Evolutionary conservation across 257 asterid genomes (phyloP).

Genomic region (Nicotiana obtusifolia): DNA sequence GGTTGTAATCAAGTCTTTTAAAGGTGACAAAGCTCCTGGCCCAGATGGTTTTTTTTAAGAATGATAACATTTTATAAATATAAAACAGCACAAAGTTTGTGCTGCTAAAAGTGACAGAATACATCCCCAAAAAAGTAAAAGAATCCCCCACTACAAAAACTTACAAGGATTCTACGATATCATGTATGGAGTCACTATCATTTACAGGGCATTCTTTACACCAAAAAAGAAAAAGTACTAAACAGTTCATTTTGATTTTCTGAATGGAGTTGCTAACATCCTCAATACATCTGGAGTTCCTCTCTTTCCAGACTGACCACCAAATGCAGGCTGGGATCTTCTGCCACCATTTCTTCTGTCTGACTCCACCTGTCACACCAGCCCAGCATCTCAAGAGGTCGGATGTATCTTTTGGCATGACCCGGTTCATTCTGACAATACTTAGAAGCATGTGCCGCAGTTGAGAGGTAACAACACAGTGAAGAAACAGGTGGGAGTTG

Average conservation of each 20-base stretch:
- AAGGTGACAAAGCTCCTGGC: too few species aligned
- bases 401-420: background rate
- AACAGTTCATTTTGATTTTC: background rate
- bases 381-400: background rate
- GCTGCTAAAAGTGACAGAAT: too few species aligned
- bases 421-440: background rate
- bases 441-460: background rate
- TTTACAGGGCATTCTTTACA: background rate
- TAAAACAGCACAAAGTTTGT: background rate
- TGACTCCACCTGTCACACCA: background rate
- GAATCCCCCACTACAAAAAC: background rate
- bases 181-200: background rate
- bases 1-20: too few species aligned
- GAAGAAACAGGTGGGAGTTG: background rate
- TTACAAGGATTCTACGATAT: background rate
- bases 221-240: background rate
- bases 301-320: background rate
- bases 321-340: background rate
- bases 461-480: background rate
- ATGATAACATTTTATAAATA: background rate
- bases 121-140: background rate
- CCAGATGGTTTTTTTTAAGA: background rate
- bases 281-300: background rate
- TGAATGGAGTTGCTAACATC: background rate
- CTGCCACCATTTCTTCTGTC: background rate